Conservation (phyloP, 2,329 filamentous ascomycete genomes). For the Byssochlamys sp. region DNA sequence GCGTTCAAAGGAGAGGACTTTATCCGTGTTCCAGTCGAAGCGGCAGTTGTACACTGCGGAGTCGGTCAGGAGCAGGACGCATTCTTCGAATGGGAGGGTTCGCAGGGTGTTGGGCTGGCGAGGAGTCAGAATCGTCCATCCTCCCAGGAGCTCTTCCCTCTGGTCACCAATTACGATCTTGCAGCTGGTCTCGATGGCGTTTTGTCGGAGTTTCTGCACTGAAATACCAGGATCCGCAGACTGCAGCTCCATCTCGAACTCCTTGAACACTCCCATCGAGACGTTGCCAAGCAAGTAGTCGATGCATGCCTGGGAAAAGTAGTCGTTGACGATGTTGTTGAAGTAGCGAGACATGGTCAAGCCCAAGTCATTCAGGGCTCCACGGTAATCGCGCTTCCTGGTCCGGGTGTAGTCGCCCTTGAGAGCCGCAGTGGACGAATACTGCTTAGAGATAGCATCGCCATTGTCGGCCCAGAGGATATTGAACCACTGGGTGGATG, state of each 20-base stretch:
- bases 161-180: conserved; percentile 76
- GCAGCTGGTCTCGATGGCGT: conserved; percentile 79
- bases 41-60: conserved; percentile 77
- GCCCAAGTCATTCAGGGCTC: conserved; percentile 81
- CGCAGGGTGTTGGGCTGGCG: conserved; percentile 60
- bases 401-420: conserved; percentile 96
- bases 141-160: conserved; percentile 74
- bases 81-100: conserved; percentile 70
- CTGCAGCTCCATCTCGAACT: conserved; percentile 91
- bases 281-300: conserved; percentile 89
- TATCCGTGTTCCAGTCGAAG: conserved; percentile 91
- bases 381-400: conserved; percentile 78
- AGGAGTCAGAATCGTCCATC: conserved; percentile 80
- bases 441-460: conserved; percentile 89
- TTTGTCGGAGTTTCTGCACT: conserved; percentile 70
- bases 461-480: conserved; percentile 95
- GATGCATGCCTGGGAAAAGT: conserved; percentile 89
- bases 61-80: conserved; percentile 77
- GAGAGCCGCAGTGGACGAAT: conserved; percentile 86
- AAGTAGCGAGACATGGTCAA: conserved; percentile 68
- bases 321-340: conserved; percentile 91
- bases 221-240: conserved; percentile 84
- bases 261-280: conserved; percentile 73
- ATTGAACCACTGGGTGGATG: conserved; percentile 86
- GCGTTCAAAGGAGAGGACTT: conserved; percentile 83